Conservation (phyloP, 371 early-diverging fungal species). For the Zychaea mexicana region DNA sequence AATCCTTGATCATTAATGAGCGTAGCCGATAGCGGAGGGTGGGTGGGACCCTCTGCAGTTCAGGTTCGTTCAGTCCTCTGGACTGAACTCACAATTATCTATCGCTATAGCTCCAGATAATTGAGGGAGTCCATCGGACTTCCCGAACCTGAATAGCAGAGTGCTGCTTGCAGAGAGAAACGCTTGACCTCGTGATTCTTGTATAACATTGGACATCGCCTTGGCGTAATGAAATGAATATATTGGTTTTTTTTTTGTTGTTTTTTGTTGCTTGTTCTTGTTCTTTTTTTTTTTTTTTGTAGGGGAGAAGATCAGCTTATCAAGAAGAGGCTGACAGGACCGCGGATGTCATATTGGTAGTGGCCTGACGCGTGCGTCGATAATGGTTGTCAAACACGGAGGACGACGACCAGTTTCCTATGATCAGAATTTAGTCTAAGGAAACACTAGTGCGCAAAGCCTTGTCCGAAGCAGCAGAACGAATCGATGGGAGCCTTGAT, state of each 20-base stretch:
- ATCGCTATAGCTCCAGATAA: background rate
- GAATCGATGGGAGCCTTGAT: conserved; percentile 4
- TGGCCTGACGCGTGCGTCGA: background rate
- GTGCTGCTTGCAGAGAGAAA: conserved; percentile 2
- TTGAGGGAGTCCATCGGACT: background rate
- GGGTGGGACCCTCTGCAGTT: conserved; percentile 4
- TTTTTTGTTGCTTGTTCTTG: no score
- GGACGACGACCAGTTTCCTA: conserved; percentile 17
- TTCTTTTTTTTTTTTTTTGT: no score
- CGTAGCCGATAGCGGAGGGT: background rate
- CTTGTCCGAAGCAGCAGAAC: conserved; percentile 9
- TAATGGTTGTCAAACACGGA: conserved; percentile 11
- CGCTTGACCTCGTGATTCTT: background rate
- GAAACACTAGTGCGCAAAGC: conserved; percentile 5
- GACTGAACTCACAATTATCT: background rate
- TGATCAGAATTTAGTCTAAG: conserved; percentile 7
- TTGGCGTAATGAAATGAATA: background rate
- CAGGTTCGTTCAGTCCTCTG: conserved; percentile 4
- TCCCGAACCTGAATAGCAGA: background rate
- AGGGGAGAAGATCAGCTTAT: background rate
- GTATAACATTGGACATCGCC: background rate
- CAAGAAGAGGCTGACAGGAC: no score
- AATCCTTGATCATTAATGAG: background rate
- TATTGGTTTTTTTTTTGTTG: no score
- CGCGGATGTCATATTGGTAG: background rate